These are phyloP conservation scores for Coniella vitis DNA, from an alignment of 2,329 filamentous ascomycete genomes.

Conservation along the genomic window DNA sequence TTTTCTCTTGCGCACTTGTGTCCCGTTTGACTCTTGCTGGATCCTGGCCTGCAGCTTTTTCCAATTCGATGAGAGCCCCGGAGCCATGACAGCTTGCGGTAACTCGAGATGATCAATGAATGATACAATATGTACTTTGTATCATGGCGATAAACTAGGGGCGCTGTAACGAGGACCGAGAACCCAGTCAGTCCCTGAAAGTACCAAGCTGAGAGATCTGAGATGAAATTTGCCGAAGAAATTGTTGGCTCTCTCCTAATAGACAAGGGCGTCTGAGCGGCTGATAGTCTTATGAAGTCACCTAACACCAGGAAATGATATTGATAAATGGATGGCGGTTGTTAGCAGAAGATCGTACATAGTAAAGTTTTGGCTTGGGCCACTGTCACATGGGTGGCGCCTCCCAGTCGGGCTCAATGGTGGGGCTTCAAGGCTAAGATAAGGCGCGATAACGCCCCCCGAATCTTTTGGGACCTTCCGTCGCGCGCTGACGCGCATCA, in stretches of 20 bases:
- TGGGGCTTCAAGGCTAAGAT: not conserved
- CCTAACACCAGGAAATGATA: too few species aligned
- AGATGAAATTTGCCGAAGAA: too few species aligned
- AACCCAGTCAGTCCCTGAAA: too few species aligned
- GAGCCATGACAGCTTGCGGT: constrained; percentile 29
- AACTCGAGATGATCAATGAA: not conserved
- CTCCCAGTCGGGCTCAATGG: too few species aligned
- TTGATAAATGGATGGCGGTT: too few species aligned
- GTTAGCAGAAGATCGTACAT: too few species aligned
- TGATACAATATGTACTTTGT: not conserved
- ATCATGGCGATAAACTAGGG: not conserved
- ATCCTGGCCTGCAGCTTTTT: constrained; percentile 65
- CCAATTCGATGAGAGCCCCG: constrained; percentile 63
- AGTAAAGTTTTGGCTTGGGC: too few species aligned
- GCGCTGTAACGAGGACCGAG: not conserved
- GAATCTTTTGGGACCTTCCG: not conserved
- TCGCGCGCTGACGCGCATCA: not conserved
- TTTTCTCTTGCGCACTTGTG: constrained; percentile 37
- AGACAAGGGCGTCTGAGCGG: too few species aligned
- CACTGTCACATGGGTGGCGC: not conserved
- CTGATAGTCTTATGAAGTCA: too few species aligned
- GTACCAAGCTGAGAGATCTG: too few species aligned
- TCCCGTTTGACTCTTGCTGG: constrained; percentile 37
- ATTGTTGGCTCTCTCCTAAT: too few species aligned
- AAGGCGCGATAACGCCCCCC: not conserved